Evolutionary conservation across 2,329 filamentous ascomycete genomes (phyloP), one percentile per base, ranked within the genome.

Genomic region (Fusarium goolgardi): DNA sequence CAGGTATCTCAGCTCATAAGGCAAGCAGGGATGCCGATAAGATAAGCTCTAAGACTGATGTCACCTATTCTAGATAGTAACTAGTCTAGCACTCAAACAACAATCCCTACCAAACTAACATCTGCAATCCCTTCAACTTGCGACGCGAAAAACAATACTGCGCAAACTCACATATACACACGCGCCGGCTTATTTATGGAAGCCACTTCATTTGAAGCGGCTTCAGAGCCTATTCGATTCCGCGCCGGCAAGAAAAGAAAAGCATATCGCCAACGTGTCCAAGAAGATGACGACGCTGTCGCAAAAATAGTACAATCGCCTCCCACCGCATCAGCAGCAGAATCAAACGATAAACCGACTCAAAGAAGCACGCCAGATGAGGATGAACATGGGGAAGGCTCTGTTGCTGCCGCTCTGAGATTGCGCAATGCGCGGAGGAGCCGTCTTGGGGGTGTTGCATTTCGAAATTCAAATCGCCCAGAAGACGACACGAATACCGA

Each of bases 181-280:
- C 20, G 15, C 13, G 66, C 27, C 27, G 15, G 40, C 11, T n/a
- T 35, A 43, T 25, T 11, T n/a, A 65, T 56, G 43, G 73, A 78
- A 20, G 60, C 73, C 5, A 53, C 54, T 23, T 45, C 58, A 7
- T 35, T 39, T 3, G 62, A 56, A 27, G n/a, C 47, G 58, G 63
- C 63, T 8, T n/a, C 57, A 49, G 69, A 73, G 45, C 76, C 78
- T 15, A 76, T 87, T 34, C 77, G 85, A 32, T 90, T 90, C 69
- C 86, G 87, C 39, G 80, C 79, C 31, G 73, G 81, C 62, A 90
- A 88, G 76, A 90, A 88, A 78, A 82, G 86, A 74, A 89, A 89
- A 73, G 78, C 81, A 7, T 86, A 88, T 67, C 82, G 87, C 46
- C 86, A 86, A 65, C 84, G 86, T 65, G 67, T 75, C 73, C 74